Conservation (phyloP, 352 stramenopile species). For the Pythium grandisporangium region DNA sequence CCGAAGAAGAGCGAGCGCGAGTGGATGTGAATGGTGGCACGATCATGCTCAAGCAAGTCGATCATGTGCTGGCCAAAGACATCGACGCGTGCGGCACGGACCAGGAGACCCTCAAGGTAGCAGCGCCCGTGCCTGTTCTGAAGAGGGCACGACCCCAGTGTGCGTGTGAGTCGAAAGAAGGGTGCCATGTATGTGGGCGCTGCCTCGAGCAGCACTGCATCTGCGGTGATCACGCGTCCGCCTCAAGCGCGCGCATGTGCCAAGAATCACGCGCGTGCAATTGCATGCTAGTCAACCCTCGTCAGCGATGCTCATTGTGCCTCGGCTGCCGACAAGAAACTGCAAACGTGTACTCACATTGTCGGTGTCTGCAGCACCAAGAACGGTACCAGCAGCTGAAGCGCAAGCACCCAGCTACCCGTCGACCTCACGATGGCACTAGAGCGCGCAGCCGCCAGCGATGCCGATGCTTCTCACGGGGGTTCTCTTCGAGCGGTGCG, state of each 20-base stretch:
- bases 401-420: no score
- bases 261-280: slow-evolving; percentile 58
- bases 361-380: slow-evolving; percentile 45
- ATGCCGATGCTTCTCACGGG: no score
- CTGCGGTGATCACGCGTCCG: slow-evolving; percentile 22
- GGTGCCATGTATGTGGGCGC: slow-evolving; percentile 35
- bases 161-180: slow-evolving; percentile 32
- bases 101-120: not conserved
- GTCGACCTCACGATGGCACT: no score
- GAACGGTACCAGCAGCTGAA: no score
- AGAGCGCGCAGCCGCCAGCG: no score
- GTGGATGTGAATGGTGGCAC: no score
- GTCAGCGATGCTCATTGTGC: slow-evolving; percentile 36
- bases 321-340: slow-evolving; percentile 48
- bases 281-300: slow-evolving; percentile 21
- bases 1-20: no score
- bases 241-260: slow-evolving; percentile 19
- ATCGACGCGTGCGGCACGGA: not conserved
- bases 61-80: no score
- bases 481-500: no score
- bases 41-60: no score
- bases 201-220: slow-evolving; percentile 56
- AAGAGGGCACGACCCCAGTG: slow-evolving; percentile 21
- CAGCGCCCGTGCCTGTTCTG: not conserved
- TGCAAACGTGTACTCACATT: slow-evolving; percentile 28